Evolutionary conservation across 1,284 basidiomycete species (phyloP), one percentile per base, ranked within the genome.

Genomic region (Pseudozyma pruni): DNA sequence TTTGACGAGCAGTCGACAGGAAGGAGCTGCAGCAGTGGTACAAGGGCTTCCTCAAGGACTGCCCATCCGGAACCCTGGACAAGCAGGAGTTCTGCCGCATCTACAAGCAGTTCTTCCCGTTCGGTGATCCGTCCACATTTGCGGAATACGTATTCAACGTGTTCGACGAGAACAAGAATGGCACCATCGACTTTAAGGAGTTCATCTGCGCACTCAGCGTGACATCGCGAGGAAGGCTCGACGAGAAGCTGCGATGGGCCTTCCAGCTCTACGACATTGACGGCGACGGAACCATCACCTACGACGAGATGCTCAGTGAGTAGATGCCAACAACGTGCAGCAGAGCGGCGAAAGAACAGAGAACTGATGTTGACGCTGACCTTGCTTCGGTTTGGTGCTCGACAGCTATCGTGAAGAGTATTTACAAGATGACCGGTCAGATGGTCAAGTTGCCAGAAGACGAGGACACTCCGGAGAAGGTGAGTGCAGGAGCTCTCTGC

Each of bases 11-110:
- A 98, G 96, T 99, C 84, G 96, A 98, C 87, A 97, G 98, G 89
- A 93, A 94, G 84, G 96, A 99, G 84, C 89, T 98, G 51, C 95
- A 98, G 86, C 94, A 98, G 87, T 99, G 96, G 95, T 96, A 98
- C 87, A 98, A 98, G 85, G 95, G 95, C 44, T 98, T 98, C 85
- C 89, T 95, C 81, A 98, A 95, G 85, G 96, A 99, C 85, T 99
- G 96, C 83, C 96, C 96, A 0, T 92, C 93, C 5, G 96, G 96
- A 40, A 91, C 94, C 78, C 89, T 99, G 75, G 92, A 98, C 87
- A 96, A 94, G 87, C 86, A 89, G 53, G 95, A 96, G 84, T 99
- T 99, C 84, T 88, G 91, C 81, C 90, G 92, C 83, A 98, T 99
- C 87, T 99, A 98, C 88, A 94, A 95, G 83, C 95, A 98, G 55